Base-by-base conservation (phyloP, 495 filamentous ascomycete species). In the Cladorrhinum samala region DNA sequence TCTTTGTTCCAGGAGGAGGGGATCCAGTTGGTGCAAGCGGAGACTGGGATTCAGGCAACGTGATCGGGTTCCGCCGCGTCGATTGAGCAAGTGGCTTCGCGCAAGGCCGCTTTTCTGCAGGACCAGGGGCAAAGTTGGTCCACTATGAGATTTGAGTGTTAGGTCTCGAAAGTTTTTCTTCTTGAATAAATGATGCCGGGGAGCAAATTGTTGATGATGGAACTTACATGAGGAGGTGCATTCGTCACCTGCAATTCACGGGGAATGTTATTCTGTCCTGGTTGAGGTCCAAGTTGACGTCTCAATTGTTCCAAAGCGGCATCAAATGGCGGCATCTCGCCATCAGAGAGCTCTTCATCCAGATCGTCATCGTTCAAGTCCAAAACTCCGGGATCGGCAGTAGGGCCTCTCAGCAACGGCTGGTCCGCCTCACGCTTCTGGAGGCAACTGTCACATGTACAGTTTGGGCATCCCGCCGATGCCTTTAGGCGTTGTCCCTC, bases 381-480 rank as follows among this genome's bases (percentile, higher is more conserved):
- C 11, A 5, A 33, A 11, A 6, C 6, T 11, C 11, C 27, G 11
- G 5, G 6, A 33, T 11, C 6, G 27, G 27, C 27, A 6, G 27
- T 33, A 6, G 27, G 27, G 11, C 27, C 27, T 11, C 27, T 33
- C 11, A 11, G 27, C 6, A 33, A 33, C 5, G 27, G 27, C 27
- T 33, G 27, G 11, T 33, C 27, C 6, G 11, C 6, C 27, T 33
- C 27, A 6, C 11, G 27, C 27, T 33, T 33, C 27, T 11, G 5
- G 13, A 9, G 17, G 47, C 56, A 58, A 8, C 42, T 11, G 0
- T 41, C 17, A 17, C 55, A 57, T 0, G 21, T 11, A 18, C 55
- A 57, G 2, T 50, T 41, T 0, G 20, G 3, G 18, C 55, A 57
- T 1, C 55, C 50, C 0, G 16, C 5, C 20, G 2, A 18, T 14